These are phyloP conservation scores for Diaporthe vaccinii DNA, from an alignment of 2,329 filamentous ascomycete genomes.

Conservation along the genomic window DNA sequence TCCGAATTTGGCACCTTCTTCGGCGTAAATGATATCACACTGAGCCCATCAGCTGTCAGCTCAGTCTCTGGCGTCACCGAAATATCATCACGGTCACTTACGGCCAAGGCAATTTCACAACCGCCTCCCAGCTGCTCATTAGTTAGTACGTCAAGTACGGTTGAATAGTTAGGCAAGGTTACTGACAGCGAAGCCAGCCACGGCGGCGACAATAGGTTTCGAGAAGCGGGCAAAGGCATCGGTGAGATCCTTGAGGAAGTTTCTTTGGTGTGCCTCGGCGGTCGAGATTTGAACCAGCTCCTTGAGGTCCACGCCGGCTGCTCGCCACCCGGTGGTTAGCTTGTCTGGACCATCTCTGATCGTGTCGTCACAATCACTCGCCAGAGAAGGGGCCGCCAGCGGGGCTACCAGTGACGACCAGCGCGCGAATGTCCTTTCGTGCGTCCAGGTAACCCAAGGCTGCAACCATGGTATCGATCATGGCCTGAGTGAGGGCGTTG, in stretches of 20 bases:
- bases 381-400: conserved; percentile 53
- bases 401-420: conserved; percentile 54
- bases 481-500: conserved; percentile 68
- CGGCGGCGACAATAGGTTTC: conserved; percentile 64
- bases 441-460: conserved; percentile 45
- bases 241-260: conserved; percentile 57
- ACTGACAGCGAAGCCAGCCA: conserved; percentile 64
- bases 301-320: conserved; percentile 44
- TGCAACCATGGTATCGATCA: conserved; percentile 57
- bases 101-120: conserved; percentile 63
- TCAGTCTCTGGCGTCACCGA: background rate
- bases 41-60: conserved; percentile 36
- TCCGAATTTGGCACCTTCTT: conserved; percentile 47
- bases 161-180: background rate
- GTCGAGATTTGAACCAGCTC: conserved; percentile 44
- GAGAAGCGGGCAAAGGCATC: conserved; percentile 52
- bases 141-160: conserved; percentile 3
- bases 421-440: conserved; percentile 49
- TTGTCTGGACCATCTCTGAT: background rate
- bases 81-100: conserved; percentile 43
- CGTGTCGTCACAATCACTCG: conserved; percentile 43
- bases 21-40: conserved; percentile 54
- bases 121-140: conserved; percentile 61
- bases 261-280: conserved; percentile 44
- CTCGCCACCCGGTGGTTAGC: background rate